phyloP scores from a whole-genome alignment of 306 rosid species.

The Begonia fuchsioides region DNA sequence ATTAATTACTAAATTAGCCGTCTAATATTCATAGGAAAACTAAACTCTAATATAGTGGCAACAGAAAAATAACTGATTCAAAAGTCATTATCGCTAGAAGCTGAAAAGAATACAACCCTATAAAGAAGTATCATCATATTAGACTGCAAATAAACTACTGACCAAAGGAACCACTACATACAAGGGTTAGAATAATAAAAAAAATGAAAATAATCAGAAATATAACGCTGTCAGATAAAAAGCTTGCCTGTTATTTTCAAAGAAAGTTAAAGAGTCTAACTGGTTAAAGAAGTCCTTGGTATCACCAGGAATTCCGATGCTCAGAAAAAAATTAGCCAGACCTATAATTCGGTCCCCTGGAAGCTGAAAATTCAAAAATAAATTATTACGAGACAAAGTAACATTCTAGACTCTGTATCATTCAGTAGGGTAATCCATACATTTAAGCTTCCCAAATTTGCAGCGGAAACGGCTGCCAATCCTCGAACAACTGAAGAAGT shows the following conservation, averaged over 20 bases:
- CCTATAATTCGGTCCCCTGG: slow-evolving; percentile 73
- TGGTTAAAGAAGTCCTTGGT: slow-evolving; percentile 78
- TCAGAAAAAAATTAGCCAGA: slow-evolving; percentile 80
- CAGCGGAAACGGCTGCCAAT: slow-evolving; percentile 53
- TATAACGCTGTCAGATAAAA: slow-evolving; percentile 3
- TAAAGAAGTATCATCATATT: too few relatives aligned
- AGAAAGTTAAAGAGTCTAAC: slow-evolving; percentile 63
- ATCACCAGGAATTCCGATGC: slow-evolving; percentile 91
- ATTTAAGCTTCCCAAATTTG: slow-evolving; percentile 55
- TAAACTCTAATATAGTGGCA: too few relatives aligned
- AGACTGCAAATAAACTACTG: too few relatives aligned
- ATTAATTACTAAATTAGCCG: too few relatives aligned
- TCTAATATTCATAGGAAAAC: too few relatives aligned
- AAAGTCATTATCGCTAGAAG: background rate
- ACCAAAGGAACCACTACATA: too few relatives aligned
- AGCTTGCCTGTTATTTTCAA: slow-evolving; percentile 71
- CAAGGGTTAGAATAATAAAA: background rate
- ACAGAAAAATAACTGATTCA: background rate
- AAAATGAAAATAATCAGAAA: background rate
- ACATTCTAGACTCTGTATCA: slow-evolving; percentile 3
- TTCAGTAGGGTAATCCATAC: slow-evolving; percentile 24
- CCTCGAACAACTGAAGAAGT: slow-evolving; percentile 93
- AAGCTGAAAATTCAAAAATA: slow-evolving; percentile 43
- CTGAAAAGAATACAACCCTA: too few relatives aligned
- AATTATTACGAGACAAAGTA: slow-evolving; percentile 16